phyloP scores from a whole-genome alignment of 805 yeast genomes.

The Cyberlindnera amylophila region DNA sequence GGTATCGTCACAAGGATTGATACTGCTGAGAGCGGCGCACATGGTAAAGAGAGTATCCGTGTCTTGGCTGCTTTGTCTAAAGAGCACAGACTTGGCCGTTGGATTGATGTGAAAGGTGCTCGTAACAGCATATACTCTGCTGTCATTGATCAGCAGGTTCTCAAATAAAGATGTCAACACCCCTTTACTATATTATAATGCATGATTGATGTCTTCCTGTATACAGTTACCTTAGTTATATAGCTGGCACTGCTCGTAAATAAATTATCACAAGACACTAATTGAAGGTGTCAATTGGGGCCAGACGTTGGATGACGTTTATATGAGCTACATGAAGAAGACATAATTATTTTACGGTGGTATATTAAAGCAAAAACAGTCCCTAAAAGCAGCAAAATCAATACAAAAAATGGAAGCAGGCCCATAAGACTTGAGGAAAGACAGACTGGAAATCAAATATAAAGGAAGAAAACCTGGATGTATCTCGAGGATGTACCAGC shows the following conservation, averaged over 20 bases:
- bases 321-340: too few relatives aligned
- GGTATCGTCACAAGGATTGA: constrained; percentile 72
- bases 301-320: too few relatives aligned
- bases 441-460: not conserved
- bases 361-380: constrained; percentile 3
- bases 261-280: not conserved
- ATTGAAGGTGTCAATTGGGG: too few relatives aligned
- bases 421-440: not conserved
- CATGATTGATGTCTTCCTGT: not conserved
- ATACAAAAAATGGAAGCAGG: constrained; percentile 1
- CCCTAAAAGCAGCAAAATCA: constrained; percentile 9
- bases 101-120: constrained; percentile 65
- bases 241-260: not conserved
- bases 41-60: constrained; percentile 47
- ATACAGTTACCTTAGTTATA: not conserved
- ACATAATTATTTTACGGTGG: not conserved
- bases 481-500: constrained; percentile 1
- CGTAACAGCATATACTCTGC: constrained; percentile 70
- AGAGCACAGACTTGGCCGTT: constrained; percentile 87
- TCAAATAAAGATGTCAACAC: constrained; percentile 12
- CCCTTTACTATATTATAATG: not conserved
- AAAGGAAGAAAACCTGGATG: constrained; percentile 1
- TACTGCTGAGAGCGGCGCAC: constrained; percentile 49
- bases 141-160: constrained; percentile 38
- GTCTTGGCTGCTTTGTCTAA: constrained; percentile 69